Evolutionary conservation across 176 grass and related monocot species (phyloP).

Genomic region (Raddia distichophylla): DNA sequence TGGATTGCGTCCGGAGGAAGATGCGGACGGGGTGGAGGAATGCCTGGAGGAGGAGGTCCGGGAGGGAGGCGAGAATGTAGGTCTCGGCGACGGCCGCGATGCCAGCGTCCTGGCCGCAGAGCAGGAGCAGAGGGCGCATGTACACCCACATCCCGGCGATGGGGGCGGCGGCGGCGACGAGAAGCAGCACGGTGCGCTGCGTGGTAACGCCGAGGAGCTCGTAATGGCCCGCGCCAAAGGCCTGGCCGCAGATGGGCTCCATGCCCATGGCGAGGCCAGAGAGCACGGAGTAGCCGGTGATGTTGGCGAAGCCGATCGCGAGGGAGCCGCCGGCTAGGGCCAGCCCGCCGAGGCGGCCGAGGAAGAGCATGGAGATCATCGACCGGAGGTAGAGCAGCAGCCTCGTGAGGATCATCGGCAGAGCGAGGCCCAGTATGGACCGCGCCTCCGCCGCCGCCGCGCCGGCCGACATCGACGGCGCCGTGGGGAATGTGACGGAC

Average conservation of each 20-base stretch:
- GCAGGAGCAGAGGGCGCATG: slow-evolving; percentile 73
- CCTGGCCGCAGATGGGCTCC: slow-evolving; percentile 91
- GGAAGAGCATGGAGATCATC: slow-evolving; percentile 94
- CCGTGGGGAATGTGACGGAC: slow-evolving; percentile 46
- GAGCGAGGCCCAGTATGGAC: slow-evolving; percentile 60
- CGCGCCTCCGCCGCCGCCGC: slow-evolving; percentile 48
- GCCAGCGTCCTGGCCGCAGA: slow-evolving; percentile 75
- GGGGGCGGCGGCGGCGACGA: slow-evolving; percentile 57
- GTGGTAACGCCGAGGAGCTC: slow-evolving; percentile 64
- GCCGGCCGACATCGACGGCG: slow-evolving; percentile 45
- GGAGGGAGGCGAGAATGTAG: slow-evolving; percentile 80
- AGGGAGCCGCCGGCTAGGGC: slow-evolving; percentile 85
- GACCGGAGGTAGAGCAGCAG: slow-evolving; percentile 83
- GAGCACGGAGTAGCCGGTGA: slow-evolving; percentile 79
- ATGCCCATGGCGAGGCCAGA: slow-evolving; percentile 91
- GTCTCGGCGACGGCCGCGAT: slow-evolving; percentile 69
- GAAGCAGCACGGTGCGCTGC: slow-evolving; percentile 77
- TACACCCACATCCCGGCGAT: slow-evolving; percentile 62
- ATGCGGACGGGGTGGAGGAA: slow-evolving; percentile 77
- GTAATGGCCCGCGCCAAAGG: slow-evolving; percentile 63
- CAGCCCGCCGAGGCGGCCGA: slow-evolving; percentile 66
- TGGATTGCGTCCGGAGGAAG: slow-evolving; percentile 79
- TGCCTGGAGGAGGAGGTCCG: slow-evolving; percentile 76
- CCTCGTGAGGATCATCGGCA: slow-evolving; percentile 76
- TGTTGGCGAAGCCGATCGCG: slow-evolving; percentile 90